Conservation (phyloP, 805 yeast species). For the Kuraishia capsulata region DNA sequence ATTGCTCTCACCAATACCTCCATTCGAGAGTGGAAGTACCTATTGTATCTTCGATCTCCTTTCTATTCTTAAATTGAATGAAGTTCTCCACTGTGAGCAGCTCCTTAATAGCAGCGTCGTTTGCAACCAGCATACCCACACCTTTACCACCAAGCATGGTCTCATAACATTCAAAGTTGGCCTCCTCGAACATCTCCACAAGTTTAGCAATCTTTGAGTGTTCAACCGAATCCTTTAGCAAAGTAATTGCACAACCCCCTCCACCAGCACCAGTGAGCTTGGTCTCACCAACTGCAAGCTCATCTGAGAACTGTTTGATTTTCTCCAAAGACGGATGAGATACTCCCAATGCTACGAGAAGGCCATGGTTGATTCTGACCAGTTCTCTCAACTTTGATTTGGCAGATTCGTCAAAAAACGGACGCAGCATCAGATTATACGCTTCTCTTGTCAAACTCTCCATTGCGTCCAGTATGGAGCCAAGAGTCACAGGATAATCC, state of each 20-base stretch:
- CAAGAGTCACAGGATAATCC: conserved; percentile 44
- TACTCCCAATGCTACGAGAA: conserved; percentile 79
- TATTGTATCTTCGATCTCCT: conserved; percentile 36
- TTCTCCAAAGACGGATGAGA: conserved; percentile 87
- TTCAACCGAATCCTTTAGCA: conserved; percentile 36
- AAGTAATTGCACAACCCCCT: conserved; percentile 95
- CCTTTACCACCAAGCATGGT: conserved; percentile 89
- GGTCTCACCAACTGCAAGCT: conserved; percentile 66
- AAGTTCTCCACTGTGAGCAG: conserved; percentile 26
- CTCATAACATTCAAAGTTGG: conserved; percentile 66
- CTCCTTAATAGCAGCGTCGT: conserved; percentile 2
- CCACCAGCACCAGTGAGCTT: conserved; percentile 99
- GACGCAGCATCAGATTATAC: conserved; percentile 48
- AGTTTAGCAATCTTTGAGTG: conserved; percentile 26
- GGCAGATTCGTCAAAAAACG: conserved; percentile 33
- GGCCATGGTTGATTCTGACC: conserved; percentile 78
- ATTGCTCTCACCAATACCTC: conserved; percentile 58
- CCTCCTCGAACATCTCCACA: conserved; percentile 23
- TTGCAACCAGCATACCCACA: conserved; percentile 47
- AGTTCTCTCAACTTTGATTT: conserved; percentile 44
- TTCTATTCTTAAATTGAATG: conserved; percentile 27
- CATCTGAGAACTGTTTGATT: conserved; percentile 59
- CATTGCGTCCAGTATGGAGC: conserved; percentile 65
- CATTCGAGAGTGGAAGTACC: conserved; percentile 37
- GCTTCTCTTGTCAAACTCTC: conserved; percentile 69